Percentiles rank a stretch among this genome's conserved stretches.
These are phyloP conservation scores for Crotalaria pallida DNA, from an alignment of 306 rosid species.

Conservation along the genomic window DNA sequence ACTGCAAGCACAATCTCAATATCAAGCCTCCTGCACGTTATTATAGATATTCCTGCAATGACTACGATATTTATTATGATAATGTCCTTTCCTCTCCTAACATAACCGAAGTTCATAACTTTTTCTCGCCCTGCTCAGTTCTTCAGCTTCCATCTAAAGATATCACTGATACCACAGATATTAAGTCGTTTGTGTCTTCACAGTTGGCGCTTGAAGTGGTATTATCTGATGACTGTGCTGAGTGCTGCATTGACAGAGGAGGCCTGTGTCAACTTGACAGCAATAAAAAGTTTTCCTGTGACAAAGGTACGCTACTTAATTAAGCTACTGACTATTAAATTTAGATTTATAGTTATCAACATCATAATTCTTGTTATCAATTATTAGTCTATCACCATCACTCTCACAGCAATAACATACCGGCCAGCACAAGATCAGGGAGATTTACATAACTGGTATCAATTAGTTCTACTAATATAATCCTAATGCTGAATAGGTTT, in stretches of 20 bases:
- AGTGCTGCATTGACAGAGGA: conserved; percentile 13
- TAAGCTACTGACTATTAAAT: too few relatives aligned
- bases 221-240: conserved; percentile 9
- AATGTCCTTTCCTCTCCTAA: background rate
- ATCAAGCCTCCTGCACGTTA: background rate
- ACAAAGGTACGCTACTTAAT: background rate
- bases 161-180: background rate
- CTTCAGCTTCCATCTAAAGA: conserved; percentile 9
- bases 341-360: too few relatives aligned
- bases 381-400: too few relatives aligned
- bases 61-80: conserved; percentile 15
- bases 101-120: background rate
- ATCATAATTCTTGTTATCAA: too few relatives aligned
- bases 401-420: too few relatives aligned
- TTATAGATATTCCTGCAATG: background rate
- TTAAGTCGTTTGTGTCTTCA: conserved; percentile 14
- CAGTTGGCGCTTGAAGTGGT: background rate
- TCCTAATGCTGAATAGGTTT: too few relatives aligned
- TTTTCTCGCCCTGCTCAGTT: background rate
- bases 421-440: too few relatives aligned
- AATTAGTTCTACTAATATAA: too few relatives aligned
- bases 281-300: background rate
- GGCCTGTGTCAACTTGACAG: conserved; percentile 26
- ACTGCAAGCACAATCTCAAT: conserved; percentile 9
- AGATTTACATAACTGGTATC: too few relatives aligned